These are phyloP conservation scores for Fagus sylvatica DNA, from an alignment of 306 rosid genomes.

Conservation along the genomic window DNA sequence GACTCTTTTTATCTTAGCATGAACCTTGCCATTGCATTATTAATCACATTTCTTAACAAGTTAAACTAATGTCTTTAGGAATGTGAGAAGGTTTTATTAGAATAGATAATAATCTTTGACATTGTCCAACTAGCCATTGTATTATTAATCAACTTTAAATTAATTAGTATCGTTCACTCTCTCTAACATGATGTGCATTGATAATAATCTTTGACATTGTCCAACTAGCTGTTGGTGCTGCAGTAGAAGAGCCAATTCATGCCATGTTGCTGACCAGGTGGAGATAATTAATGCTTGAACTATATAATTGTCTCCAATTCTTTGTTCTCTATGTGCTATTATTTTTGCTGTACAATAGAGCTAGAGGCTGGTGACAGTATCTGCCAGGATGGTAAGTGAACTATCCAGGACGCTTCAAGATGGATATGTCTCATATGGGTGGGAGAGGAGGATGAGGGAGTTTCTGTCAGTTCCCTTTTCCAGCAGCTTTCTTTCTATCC, in stretches of 20 bases:
- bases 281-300: not conserved
- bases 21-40: no score
- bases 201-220: not conserved
- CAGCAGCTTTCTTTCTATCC: conserved; percentile 69
- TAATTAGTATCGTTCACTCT: no score
- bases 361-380: not conserved
- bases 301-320: not conserved
- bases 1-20: no score
- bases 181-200: not conserved
- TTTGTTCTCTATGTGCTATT: not conserved
- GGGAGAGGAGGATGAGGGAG: conserved; percentile 91
- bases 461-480: conserved; percentile 63
- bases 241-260: not conserved
- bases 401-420: conserved; percentile 63
- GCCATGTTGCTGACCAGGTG: not conserved
- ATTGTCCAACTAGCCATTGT: no score
- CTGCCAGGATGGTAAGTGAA: conserved; percentile 69
- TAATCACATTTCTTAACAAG: no score
- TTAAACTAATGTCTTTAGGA: no score
- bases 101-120: no score
- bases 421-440: conserved; percentile 80
- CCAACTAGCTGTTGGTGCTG: not conserved
- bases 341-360: not conserved
- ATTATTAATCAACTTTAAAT: no score
- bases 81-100: no score